phyloP scores from a whole-genome alignment of 495 filamentous ascomycete species.

The Tuber melanosporum region DNA sequence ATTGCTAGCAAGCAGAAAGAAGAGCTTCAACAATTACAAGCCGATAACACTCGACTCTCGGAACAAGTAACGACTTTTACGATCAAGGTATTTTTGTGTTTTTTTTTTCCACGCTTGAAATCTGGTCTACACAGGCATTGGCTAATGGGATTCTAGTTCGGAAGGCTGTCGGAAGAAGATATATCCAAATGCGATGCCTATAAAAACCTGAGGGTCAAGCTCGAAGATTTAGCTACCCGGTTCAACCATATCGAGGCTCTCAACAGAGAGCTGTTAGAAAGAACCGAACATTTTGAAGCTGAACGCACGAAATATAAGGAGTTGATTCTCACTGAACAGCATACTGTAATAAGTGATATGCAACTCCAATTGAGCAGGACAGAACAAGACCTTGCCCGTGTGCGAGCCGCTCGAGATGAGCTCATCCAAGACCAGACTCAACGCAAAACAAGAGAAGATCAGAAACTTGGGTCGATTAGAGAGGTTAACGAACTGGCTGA shows the following conservation, averaged over 20 bases:
- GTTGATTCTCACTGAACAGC: slow-evolving; percentile 70
- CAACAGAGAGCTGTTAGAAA: slow-evolving; percentile 76
- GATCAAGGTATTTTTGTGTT: slow-evolving; percentile 48
- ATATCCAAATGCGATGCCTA: slow-evolving; percentile 88
- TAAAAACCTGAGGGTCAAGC: slow-evolving; percentile 78
- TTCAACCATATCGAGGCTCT: slow-evolving; percentile 87
- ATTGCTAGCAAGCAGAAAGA: slow-evolving; percentile 74
- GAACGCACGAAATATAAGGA: slow-evolving; percentile 77
- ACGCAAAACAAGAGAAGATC: slow-evolving; percentile 68
- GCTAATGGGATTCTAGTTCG: slow-evolving; percentile 51
- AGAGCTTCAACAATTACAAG: slow-evolving; percentile 69
- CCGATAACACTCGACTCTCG: slow-evolving; percentile 71
- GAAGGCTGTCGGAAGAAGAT: slow-evolving; percentile 80
- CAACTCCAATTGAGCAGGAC: slow-evolving; percentile 72
- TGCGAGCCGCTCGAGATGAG: slow-evolving; percentile 76
- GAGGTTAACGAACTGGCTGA: slow-evolving; percentile 73
- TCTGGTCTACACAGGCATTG: slow-evolving; percentile 7
- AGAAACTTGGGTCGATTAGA: slow-evolving; percentile 59
- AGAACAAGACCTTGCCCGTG: slow-evolving; percentile 77
- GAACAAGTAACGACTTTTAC: slow-evolving; percentile 68
- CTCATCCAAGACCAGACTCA: slow-evolving; percentile 72
- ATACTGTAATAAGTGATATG: slow-evolving; percentile 61
- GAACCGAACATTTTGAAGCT: slow-evolving; percentile 72
- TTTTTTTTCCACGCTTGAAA: not conserved
- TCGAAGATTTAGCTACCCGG: slow-evolving; percentile 84